These are phyloP conservation scores for Sesbania bispinosa DNA, from an alignment of 306 rosid genomes.

Conservation along the genomic window DNA sequence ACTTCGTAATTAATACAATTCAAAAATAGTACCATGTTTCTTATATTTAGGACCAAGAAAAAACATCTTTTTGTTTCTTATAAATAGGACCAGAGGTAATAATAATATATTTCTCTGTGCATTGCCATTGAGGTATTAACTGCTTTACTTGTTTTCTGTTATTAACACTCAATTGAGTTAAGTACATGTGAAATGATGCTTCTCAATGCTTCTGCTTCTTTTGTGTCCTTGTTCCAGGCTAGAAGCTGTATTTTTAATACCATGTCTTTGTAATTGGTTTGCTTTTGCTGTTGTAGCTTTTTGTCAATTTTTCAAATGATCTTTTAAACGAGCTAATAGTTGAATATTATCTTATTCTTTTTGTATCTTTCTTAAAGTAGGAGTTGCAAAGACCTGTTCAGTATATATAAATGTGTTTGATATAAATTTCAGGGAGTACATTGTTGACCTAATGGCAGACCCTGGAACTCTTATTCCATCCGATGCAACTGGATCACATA, in stretches of 20 bases:
- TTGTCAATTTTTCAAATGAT: background rate
- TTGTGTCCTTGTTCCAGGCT: conserved; percentile 1
- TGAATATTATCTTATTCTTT: conserved; percentile 9
- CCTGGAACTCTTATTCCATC: conserved; percentile 98
- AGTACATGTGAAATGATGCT: background rate
- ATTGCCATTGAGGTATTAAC: conserved; percentile 1
- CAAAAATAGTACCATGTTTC: too few species aligned
- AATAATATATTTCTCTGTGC: conserved; percentile 7
- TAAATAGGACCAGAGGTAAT: too few species aligned
- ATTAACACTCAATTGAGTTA: background rate
- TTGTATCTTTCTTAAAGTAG: conserved; percentile 1
- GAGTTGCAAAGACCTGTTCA: conserved; percentile 15
- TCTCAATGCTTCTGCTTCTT: conserved; percentile 4
- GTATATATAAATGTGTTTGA: conserved; percentile 31
- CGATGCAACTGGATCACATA: conserved; percentile 65
- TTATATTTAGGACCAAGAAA: too few species aligned
- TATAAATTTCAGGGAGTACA: conserved; percentile 89
- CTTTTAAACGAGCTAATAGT: background rate
- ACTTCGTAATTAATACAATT: too few species aligned
- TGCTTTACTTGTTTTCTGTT: conserved; percentile 15
- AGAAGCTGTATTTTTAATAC: background rate
- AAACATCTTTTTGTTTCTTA: too few species aligned
- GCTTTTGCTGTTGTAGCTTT: conserved; percentile 6
- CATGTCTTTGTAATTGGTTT: conserved; percentile 11
- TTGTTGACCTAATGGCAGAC: conserved; percentile 95